A percentile compares a stretch with the other conserved stretches of the same genome.
These are phyloP conservation scores for Xanthoconium purpureum DNA, from an alignment of 768 basidiomycete genomes.

Conservation along the genomic window DNA sequence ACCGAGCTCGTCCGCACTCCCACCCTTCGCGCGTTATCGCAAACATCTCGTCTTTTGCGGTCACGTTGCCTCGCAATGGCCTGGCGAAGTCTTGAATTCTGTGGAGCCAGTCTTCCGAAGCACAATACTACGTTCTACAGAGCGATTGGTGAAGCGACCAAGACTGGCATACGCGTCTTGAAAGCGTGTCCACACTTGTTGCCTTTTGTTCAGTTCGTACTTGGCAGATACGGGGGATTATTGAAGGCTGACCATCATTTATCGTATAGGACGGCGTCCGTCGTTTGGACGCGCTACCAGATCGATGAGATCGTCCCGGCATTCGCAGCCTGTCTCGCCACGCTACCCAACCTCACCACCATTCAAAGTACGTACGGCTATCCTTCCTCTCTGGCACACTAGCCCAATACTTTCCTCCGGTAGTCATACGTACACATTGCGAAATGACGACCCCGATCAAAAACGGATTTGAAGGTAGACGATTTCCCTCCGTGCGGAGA, in stretches of 20 bases:
- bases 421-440: conserved; percentile 1
- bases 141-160: background rate
- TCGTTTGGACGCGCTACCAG: background rate
- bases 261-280: background rate
- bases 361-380: conserved; percentile 5
- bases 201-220: conserved; percentile 4
- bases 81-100: conserved; percentile 11
- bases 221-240: background rate
- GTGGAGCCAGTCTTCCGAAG: background rate
- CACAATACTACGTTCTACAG: background rate
- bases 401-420: background rate
- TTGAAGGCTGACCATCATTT: background rate
- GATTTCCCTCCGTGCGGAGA: conserved; percentile 7
- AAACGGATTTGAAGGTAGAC: conserved; percentile 2
- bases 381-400: background rate
- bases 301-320: background rate
- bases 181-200: conserved; percentile 1
- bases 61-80: background rate
- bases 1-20: background rate
- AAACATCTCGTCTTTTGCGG: conserved; percentile 6
- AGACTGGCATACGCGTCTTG: background rate
- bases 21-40: conserved; percentile 4
- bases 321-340: conserved; percentile 6
- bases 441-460: conserved; percentile 3
- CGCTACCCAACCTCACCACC: conserved; percentile 4